Percentiles rank a stretch among this genome's conserved stretches.
These are phyloP conservation scores for Lippia alba DNA, from an alignment of 305 asterid genomes.

Conservation along the genomic window DNA sequence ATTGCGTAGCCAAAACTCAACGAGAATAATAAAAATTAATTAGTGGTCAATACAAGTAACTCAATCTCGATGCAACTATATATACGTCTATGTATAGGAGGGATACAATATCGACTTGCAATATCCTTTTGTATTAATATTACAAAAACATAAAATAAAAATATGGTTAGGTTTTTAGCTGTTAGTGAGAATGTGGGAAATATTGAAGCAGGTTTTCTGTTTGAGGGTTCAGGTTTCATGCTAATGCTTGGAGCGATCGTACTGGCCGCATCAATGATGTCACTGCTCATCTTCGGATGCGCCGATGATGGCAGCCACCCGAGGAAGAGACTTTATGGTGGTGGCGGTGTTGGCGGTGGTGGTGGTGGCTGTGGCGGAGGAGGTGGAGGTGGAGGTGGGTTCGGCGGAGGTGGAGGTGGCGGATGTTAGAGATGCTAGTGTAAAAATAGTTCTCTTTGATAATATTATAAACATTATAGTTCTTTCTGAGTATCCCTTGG, in stretches of 20 bases:
- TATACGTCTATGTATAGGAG: background rate
- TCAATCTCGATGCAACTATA: background rate
- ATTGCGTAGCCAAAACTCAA: background rate
- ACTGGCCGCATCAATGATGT: constrained; percentile 20
- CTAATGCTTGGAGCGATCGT: background rate
- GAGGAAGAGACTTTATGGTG: background rate
- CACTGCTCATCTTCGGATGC: constrained; percentile 25
- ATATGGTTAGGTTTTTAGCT: constrained; percentile 23
- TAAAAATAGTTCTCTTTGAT: background rate
- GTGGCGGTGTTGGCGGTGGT: background rate
- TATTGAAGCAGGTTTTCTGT: background rate
- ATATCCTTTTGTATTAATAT: background rate
- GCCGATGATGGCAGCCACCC: constrained; percentile 21
- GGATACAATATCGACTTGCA: no score
- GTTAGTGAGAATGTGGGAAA: no score
- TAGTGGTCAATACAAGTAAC: background rate
- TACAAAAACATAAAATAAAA: background rate
- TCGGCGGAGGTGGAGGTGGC: background rate
- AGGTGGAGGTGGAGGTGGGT: background rate
- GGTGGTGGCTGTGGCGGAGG: constrained; percentile 17
- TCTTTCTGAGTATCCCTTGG: no score
- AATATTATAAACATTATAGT: no score
- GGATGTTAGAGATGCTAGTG: background rate
- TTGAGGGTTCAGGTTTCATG: constrained; percentile 10
- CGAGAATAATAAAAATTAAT: no score